Evolutionary conservation across 495 filamentous ascomycete species (phyloP).

Genomic region (Penicillium malachiteum): DNA sequence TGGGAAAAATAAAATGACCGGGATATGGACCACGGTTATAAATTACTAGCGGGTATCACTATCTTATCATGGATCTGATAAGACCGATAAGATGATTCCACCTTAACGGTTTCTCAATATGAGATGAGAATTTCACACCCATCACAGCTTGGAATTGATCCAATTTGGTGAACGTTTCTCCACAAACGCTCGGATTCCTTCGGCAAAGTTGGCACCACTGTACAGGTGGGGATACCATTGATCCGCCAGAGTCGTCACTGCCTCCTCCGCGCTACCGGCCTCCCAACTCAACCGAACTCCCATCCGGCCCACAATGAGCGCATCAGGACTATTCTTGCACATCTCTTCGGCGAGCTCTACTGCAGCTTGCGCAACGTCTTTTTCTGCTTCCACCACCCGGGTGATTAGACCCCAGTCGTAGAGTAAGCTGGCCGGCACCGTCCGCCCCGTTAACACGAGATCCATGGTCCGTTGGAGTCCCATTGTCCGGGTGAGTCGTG

Average conservation of each 20-base stretch:
- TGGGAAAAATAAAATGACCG: background rate
- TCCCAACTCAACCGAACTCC: slow-evolving; percentile 71
- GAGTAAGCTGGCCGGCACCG: slow-evolving; percentile 56
- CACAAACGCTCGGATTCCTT: slow-evolving; percentile 77
- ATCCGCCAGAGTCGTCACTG: slow-evolving; percentile 54
- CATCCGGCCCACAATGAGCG: slow-evolving; percentile 62
- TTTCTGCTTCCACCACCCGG: slow-evolving; percentile 16
- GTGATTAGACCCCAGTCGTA: slow-evolving; percentile 65
- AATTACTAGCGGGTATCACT: slow-evolving; percentile 1
- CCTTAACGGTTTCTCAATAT: background rate
- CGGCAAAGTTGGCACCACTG: slow-evolving; percentile 69
- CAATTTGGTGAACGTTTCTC: slow-evolving; percentile 73
- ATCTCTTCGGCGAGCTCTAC: slow-evolving; percentile 19
- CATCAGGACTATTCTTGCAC: slow-evolving; percentile 63
- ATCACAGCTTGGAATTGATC: slow-evolving; percentile 69
- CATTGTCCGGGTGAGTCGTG: slow-evolving; percentile 65
- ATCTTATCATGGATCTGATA: slow-evolving; percentile 3
- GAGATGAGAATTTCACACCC: background rate
- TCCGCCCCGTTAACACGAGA: slow-evolving; percentile 64
- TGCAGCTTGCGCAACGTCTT: slow-evolving; percentile 31
- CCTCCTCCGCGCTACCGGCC: slow-evolving; percentile 61
- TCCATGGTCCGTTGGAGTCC: slow-evolving; percentile 70
- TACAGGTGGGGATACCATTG: slow-evolving; percentile 60
- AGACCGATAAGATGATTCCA: slow-evolving; percentile 4
- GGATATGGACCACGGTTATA: background rate